Conservation (phyloP, 192 early-diverging fungal species). For the Anaeromyces robustus region DNA sequence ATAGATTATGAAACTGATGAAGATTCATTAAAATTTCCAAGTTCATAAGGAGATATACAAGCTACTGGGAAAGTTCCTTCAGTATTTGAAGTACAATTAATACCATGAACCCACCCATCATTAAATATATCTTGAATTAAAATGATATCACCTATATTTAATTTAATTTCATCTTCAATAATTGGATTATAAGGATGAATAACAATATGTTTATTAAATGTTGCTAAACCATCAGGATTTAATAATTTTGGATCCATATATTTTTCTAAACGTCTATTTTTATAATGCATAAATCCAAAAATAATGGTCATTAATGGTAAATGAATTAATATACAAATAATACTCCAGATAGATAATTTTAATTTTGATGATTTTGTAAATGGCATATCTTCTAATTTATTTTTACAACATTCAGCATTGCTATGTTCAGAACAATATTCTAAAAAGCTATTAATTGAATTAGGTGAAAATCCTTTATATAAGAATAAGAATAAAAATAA, state of each 20-base stretch:
- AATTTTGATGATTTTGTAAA: not conserved
- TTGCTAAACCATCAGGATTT: not conserved
- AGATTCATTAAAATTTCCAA: not conserved
- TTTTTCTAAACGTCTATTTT: not conserved
- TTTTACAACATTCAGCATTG: not conserved
- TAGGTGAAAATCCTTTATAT: not conserved
- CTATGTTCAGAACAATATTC: not conserved
- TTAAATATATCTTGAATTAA: slow-evolving; percentile 5
- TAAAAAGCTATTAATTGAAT: not conserved
- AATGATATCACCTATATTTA: not conserved
- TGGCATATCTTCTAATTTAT: not conserved
- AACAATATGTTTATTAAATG: not conserved
- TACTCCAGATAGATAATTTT: not conserved
- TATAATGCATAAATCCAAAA: not conserved
- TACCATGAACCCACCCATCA: slow-evolving; percentile 4
- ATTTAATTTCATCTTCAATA: slow-evolving; percentile 2
- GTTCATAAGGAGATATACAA: slow-evolving; percentile 1
- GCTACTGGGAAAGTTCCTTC: slow-evolving; percentile 3
- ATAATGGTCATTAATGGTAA: not conserved
- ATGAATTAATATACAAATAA: not conserved
- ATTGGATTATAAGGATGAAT: slow-evolving; percentile 3
- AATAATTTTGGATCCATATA: not conserved
- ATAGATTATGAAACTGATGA: not conserved
- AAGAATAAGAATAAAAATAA: not conserved
- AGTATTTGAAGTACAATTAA: not conserved